phyloP scores from a whole-genome alignment of 169 alveolate genomes.

The Perkinsus olseni region DNA sequence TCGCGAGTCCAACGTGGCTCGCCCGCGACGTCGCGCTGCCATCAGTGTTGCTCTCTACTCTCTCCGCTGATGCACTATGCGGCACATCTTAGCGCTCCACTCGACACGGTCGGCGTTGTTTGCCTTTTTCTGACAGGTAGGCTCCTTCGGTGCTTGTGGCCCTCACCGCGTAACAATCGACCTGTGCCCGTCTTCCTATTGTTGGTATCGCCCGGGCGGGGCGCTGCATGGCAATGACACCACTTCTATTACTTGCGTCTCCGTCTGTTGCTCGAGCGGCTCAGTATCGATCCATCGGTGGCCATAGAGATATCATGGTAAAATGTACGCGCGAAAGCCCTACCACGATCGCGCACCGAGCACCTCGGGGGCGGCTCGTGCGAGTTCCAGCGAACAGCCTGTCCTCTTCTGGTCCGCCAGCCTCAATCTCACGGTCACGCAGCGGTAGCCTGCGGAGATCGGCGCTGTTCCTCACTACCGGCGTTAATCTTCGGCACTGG shows the following conservation, averaged over 20 bases:
- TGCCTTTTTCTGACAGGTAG: not conserved
- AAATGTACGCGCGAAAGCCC: not conserved
- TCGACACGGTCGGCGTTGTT: not conserved
- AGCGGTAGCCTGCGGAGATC: not conserved
- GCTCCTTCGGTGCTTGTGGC: not conserved
- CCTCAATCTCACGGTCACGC: not conserved
- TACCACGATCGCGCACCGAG: not conserved
- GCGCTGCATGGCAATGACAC: not conserved
- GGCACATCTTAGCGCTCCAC: not conserved
- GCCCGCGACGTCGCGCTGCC: too few relatives aligned
- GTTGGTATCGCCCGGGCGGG: not conserved
- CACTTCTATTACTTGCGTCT: not conserved
- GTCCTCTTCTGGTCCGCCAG: not conserved
- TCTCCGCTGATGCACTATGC: not conserved
- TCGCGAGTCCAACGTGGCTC: too few relatives aligned
- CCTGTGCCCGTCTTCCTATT: not conserved
- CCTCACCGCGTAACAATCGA: too few relatives aligned
- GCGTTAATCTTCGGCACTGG: not conserved
- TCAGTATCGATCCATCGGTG: not conserved
- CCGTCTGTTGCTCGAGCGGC: not conserved
- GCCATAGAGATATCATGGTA: not conserved
- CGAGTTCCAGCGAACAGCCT: not conserved
- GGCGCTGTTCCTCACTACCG: not conserved
- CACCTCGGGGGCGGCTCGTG: not conserved
- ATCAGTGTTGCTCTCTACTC: not conserved